Percentiles rank a stretch among this genome's conserved stretches.
These are phyloP conservation scores for Cladophialophora immunda DNA, from an alignment of 2,329 filamentous ascomycete genomes.

Conservation along the genomic window DNA sequence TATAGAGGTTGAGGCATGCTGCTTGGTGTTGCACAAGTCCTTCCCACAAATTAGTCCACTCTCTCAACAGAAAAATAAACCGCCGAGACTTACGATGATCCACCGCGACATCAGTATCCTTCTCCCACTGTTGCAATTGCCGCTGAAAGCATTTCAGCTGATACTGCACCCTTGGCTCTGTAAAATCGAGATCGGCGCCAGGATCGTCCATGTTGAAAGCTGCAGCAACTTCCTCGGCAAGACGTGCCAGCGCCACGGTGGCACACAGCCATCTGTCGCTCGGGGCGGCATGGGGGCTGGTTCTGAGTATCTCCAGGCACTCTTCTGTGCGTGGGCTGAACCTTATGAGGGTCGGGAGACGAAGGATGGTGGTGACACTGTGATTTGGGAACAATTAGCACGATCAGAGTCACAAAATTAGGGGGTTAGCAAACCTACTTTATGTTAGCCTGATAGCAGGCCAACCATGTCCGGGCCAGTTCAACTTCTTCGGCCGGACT, in stretches of 20 bases:
- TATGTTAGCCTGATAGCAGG: slow-evolving; percentile 65
- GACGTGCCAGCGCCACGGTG: slow-evolving; percentile 64
- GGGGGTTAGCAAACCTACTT: slow-evolving; percentile 53
- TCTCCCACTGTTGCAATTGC: slow-evolving; percentile 68
- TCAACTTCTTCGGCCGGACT: slow-evolving; percentile 61
- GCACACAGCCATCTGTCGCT: slow-evolving; percentile 64
- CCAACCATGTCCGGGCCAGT: slow-evolving; percentile 65
- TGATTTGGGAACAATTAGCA: slow-evolving; percentile 60
- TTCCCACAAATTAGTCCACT: slow-evolving; percentile 3
- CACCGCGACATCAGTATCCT: slow-evolving; percentile 59
- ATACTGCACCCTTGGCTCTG: slow-evolving; percentile 70
- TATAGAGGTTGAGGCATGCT: slow-evolving; percentile 72
- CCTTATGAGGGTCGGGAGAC: slow-evolving; percentile 65
- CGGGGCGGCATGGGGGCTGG: slow-evolving; percentile 62
- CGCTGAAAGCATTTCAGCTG: slow-evolving; percentile 70
- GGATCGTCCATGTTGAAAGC: slow-evolving; percentile 74
- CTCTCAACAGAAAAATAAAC: too few relatives aligned
- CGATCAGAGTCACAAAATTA: slow-evolving; percentile 44
- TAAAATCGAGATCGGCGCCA: slow-evolving; percentile 60
- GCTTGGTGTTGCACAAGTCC: slow-evolving; percentile 65
- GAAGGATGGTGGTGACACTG: slow-evolving; percentile 65
- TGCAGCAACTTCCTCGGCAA: slow-evolving; percentile 73
- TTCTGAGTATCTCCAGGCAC: slow-evolving; percentile 65
- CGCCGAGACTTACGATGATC: slow-evolving; percentile 63
- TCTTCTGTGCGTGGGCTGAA: slow-evolving; percentile 71